phyloP scores from a whole-genome alignment of 176 grass and related monocot species.

The Miscanthus lutarioriparius region DNA sequence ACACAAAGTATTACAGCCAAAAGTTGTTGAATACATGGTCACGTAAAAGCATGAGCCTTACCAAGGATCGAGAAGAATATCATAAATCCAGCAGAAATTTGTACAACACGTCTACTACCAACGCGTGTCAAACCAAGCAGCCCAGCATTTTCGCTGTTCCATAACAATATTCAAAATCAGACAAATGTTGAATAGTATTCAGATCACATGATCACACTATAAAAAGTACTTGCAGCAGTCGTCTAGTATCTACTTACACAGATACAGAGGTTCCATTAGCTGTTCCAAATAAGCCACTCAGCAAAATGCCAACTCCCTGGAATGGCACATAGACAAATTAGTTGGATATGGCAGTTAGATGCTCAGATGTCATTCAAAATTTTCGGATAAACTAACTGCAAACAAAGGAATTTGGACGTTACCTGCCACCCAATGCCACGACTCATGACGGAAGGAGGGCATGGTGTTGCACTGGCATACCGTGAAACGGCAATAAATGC shows the following conservation, averaged over 20 bases:
- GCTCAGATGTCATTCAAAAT: slow-evolving; percentile 2
- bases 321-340: slow-evolving; percentile 14
- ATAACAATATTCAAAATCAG: slow-evolving; percentile 31
- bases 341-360: background rate
- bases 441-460: slow-evolving; percentile 88
- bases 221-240: background rate
- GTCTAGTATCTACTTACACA: slow-evolving; percentile 60
- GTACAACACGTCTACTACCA: slow-evolving; percentile 78
- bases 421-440: slow-evolving; percentile 98
- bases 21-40: background rate
- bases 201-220: slow-evolving; percentile 24
- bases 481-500: slow-evolving; percentile 81
- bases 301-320: slow-evolving; percentile 81
- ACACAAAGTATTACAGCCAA: background rate
- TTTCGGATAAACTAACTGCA: slow-evolving; percentile 1
- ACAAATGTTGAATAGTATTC: background rate
- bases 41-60: slow-evolving; percentile 32
- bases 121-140: slow-evolving; percentile 78
- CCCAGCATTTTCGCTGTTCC: slow-evolving; percentile 91
- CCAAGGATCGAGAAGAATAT: slow-evolving; percentile 95
- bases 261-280: slow-evolving; percentile 76
- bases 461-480: slow-evolving; percentile 76
- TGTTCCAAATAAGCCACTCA: slow-evolving; percentile 82
- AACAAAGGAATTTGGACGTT: slow-evolving; percentile 14
- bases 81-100: slow-evolving; percentile 97